phyloP scores from a whole-genome alignment of 2,329 filamentous ascomycete species.

The Aspergillus carbonarius region DNA sequence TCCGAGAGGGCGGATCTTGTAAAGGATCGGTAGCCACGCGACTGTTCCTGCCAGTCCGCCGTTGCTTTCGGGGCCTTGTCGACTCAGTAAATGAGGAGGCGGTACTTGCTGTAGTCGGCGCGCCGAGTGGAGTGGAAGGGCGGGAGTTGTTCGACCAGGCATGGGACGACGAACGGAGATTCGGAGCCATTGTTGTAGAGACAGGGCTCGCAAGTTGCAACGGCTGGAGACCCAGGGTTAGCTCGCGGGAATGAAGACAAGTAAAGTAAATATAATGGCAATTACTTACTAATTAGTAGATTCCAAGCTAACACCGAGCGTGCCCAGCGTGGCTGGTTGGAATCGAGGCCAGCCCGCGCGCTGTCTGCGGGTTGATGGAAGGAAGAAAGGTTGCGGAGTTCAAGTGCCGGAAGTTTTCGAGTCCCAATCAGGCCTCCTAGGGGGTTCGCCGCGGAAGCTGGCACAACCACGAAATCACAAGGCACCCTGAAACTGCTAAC shows the following conservation, averaged over 20 bases:
- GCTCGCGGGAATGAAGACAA: slow-evolving; percentile 10
- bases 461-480: slow-evolving; percentile 17
- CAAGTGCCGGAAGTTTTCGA: slow-evolving; percentile 29
- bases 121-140: slow-evolving; percentile 31
- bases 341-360: slow-evolving; percentile 33
- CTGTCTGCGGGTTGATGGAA: slow-evolving; percentile 30
- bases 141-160: slow-evolving; percentile 32
- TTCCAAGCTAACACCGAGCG: slow-evolving; percentile 28
- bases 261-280: neutral
- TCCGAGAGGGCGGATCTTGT: slow-evolving; percentile 16
- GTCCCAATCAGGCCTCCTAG: slow-evolving; percentile 28
- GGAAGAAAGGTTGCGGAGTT: slow-evolving; percentile 29
- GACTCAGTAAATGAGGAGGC: slow-evolving; percentile 28
- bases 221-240: slow-evolving; percentile 23
- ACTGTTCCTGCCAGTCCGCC: slow-evolving; percentile 30
- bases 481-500: slow-evolving; percentile 9
- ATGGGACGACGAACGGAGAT: slow-evolving; percentile 36
- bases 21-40: slow-evolving; percentile 26
- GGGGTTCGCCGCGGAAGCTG: slow-evolving; percentile 22
- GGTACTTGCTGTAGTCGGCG: slow-evolving; percentile 18
- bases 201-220: slow-evolving; percentile 21
- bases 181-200: slow-evolving; percentile 33
- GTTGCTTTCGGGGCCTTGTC: slow-evolving; percentile 32
- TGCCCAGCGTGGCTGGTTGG: slow-evolving; percentile 32
- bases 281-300: slow-evolving; percentile 26